Conservation (phyloP, 164 flowering plant genomes). For the Stephania yunnanensis region DNA sequence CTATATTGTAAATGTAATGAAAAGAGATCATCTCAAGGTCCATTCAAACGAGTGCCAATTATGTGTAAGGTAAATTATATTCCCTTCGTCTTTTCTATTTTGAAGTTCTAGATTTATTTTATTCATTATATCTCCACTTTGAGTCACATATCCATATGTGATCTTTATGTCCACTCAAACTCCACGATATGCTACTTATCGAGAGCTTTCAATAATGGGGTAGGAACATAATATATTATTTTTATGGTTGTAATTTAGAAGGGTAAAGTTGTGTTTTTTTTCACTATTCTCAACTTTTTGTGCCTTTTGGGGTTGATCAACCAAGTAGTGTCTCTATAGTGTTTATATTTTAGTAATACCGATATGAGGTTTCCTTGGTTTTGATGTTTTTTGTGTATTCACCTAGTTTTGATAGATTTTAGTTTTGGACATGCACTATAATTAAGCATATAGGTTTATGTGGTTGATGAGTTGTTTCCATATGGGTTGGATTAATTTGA, state of each 20-base stretch:
- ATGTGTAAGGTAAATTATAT: too few species aligned
- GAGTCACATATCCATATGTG: too few species aligned
- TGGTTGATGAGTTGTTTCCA: conserved; percentile 49
- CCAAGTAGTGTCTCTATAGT: too few species aligned
- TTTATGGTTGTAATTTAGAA: conserved; percentile 5
- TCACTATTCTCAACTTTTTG: not conserved
- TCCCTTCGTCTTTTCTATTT: too few species aligned
- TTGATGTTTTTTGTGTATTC: not conserved
- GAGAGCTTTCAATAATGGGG: conserved; percentile 8
- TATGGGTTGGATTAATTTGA: conserved; percentile 47
- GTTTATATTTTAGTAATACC: not conserved
- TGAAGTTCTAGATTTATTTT: too few species aligned
- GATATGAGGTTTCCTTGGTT: conserved; percentile 1
- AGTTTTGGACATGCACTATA: conserved; percentile 16
- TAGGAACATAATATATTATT: conserved; percentile 20
- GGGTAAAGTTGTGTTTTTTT: conserved; percentile 9
- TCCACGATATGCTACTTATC: not conserved
- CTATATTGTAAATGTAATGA: too few species aligned
- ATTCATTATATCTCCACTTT: too few species aligned
- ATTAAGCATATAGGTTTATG: conserved; percentile 12
- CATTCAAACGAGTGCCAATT: too few species aligned
- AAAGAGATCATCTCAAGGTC: too few species aligned
- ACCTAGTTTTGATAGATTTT: conserved; percentile 22
- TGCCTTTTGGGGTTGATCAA: not conserved
- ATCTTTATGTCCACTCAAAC: too few species aligned